Evolutionary conservation across 495 filamentous ascomycete genomes (phyloP).

Genomic region (Wilcoxina mikolae): DNA sequence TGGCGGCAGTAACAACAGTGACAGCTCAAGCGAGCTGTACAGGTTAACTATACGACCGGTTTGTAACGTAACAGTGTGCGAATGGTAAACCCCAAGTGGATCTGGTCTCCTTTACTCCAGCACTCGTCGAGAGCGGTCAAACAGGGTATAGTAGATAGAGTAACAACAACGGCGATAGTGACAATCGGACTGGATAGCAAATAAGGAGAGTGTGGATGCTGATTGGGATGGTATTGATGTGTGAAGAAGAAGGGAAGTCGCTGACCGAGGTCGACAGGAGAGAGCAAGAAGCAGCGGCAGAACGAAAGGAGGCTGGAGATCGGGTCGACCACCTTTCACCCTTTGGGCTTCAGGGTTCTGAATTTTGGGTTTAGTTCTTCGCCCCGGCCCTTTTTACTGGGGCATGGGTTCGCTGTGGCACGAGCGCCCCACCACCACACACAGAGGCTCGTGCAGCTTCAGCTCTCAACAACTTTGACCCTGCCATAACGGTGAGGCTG

Average conservation of each 20-base stretch:
- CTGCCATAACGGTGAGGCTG: no score
- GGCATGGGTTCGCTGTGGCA: background rate
- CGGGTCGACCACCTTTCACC: background rate
- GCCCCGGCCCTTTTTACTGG: background rate
- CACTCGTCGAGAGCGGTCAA: background rate
- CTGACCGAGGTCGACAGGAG: background rate
- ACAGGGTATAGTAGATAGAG: background rate
- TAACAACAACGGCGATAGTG: background rate
- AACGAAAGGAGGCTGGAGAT: slow-evolving; percentile 6
- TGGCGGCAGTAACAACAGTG: slow-evolving; percentile 8
- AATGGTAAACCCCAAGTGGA: background rate
- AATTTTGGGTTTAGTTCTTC: background rate
- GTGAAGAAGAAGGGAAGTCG: background rate
- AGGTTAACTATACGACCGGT: background rate
- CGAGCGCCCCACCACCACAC: background rate
- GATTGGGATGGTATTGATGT: background rate
- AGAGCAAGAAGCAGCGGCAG: background rate
- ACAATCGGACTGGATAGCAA: background rate
- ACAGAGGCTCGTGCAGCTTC: no score
- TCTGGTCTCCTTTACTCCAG: background rate
- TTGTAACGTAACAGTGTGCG: background rate
- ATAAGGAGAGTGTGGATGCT: background rate
- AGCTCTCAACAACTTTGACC: no score
- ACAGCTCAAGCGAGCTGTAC: background rate
- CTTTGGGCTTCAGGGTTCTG: background rate